A percentile compares a stretch with the other conserved stretches of the same genome.
These are phyloP conservation scores for Acacia acuminata DNA, from an alignment of 306 rosid genomes.

Conservation along the genomic window DNA sequence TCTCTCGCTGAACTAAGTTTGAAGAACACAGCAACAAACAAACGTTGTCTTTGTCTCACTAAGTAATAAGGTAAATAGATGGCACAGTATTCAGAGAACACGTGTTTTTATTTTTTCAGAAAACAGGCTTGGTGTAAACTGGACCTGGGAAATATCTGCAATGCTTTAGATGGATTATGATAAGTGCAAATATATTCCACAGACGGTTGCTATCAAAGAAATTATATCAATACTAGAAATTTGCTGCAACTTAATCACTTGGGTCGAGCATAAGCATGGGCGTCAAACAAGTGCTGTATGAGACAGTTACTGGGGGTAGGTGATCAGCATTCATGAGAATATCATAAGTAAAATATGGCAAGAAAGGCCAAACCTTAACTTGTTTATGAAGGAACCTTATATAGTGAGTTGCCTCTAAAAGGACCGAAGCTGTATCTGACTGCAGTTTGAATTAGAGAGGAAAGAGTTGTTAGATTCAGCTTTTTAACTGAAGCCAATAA, in stretches of 20 bases:
- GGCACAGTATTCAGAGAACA: neutral
- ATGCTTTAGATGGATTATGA: neutral
- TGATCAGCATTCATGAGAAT: neutral
- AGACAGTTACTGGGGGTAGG: conserved; percentile 19
- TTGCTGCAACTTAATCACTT: neutral
- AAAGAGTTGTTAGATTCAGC: conserved; percentile 18
- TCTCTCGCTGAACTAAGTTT: neutral
- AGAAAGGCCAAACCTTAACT: conserved; percentile 83
- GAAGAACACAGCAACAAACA: neutral
- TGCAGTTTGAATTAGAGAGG: conserved; percentile 47
- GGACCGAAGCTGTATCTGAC: conserved; percentile 99
- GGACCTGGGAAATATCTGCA: neutral
- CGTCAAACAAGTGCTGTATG: neutral
- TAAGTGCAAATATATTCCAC: neutral
- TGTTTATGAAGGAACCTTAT: conserved; percentile 92
- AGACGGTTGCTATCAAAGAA: conserved; percentile 17
- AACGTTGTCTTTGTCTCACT: neutral
- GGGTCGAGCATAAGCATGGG: conserved; percentile 11
- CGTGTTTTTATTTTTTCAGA: neutral
- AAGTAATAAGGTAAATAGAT: neutral
- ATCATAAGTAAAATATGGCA: conserved; percentile 23
- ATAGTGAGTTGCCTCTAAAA: conserved; percentile 89
- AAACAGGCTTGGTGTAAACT: neutral
- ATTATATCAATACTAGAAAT: conserved; percentile 4
- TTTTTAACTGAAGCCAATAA: conserved; percentile 2